Percentiles rank a stretch among this genome's conserved stretches.
Evolutionary conservation across 2,329 filamentous ascomycete species (phyloP).

Genomic region (Tympanopsis confertula): DNA sequence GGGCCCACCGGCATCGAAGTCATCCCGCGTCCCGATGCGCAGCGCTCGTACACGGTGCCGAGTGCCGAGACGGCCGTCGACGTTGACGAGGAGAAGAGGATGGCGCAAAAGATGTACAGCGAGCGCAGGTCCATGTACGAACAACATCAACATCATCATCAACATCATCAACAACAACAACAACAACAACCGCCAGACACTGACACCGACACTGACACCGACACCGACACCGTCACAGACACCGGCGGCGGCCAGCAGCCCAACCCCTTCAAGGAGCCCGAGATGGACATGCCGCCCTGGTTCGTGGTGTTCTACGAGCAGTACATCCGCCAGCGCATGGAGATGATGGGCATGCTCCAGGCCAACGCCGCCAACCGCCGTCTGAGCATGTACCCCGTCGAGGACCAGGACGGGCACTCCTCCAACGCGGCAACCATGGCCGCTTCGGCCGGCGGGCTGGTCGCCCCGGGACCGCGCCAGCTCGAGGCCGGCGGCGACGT

Average conservation of each 20-base stretch:
- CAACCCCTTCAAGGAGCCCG: conserved; percentile 14
- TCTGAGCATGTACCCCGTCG: conserved; percentile 7
- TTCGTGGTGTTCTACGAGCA: conserved; percentile 53
- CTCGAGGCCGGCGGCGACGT: conserved; percentile 6
- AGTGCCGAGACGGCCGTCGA: conserved; percentile 9
- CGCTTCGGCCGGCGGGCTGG: background rate
- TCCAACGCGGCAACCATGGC: conserved; percentile 19
- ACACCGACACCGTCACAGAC: no score
- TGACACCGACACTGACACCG: no score
- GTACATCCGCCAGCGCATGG: conserved; percentile 46
- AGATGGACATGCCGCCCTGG: conserved; percentile 45
- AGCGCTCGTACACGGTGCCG: conserved; percentile 2
- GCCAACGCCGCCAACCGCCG: conserved; percentile 12
- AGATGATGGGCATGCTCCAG: conserved; percentile 42
- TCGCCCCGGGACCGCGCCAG: background rate
- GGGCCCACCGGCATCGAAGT: conserved; percentile 34
- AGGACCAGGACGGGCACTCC: conserved; percentile 18
- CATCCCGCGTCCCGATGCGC: conserved; percentile 2
- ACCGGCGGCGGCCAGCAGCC: no score
- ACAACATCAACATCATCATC: conserved; percentile 4
- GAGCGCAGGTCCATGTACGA: conserved; percentile 14
- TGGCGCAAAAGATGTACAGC: conserved; percentile 25
- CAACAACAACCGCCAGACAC: no score
- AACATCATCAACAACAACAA: background rate
- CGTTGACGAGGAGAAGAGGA: conserved; percentile 25